Evolutionary conservation across 768 basidiomycete species (phyloP), one percentile per base, ranked within the genome.

Genomic region (Termitomyces sp.): DNA sequence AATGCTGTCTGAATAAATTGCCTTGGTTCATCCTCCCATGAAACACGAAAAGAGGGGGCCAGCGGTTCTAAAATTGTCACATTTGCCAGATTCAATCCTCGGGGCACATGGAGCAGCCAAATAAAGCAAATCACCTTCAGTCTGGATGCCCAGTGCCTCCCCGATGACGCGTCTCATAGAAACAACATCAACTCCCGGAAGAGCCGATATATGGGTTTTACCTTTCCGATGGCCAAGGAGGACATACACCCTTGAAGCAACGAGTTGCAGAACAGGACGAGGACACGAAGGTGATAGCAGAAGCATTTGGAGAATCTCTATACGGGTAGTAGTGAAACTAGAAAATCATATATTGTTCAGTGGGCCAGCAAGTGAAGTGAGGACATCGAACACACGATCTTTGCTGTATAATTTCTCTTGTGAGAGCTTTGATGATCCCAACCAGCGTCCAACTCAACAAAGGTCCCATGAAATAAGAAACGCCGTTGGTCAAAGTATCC

Each of bases 381-480:
- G 15, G 39, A 44, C 20, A 50, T 44, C 25, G 36, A 16, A 32
- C 60, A 18, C 41, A 89, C 89, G 73, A 73, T 56, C 70, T 76
- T 31, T 76, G 73, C 51, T 82, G 76, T 36, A 89, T 76, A 48
- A 89, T 76, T 53, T 91, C 88, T 54, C 71, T 75, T 25, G 84
- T 66, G 52, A 92, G 73, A 1, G 77, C 80, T 64, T 80, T 81
- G 51, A 91, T 75, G 11, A 91, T 83, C 3, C 88, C 88, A 3
- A 86, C 84, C 5, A 91, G 76, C 0, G 89, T 91, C 91, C 91
- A 93, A 57, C 81, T 85, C 38, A 93, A 74, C 18, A 92, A 71
- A 0, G 85, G 82, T 5, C 83, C 82, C 20, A 84, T 79, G 61
- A 92, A 91, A 66, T 89, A 92, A 5, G 86, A 84, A 33, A 91